A percentile compares a stretch with the other conserved stretches of the same genome.
These are phyloP conservation scores for Tetrahymena malaccensis DNA, from an alignment of 73 alveolate species.

Conservation along the genomic window DNA sequence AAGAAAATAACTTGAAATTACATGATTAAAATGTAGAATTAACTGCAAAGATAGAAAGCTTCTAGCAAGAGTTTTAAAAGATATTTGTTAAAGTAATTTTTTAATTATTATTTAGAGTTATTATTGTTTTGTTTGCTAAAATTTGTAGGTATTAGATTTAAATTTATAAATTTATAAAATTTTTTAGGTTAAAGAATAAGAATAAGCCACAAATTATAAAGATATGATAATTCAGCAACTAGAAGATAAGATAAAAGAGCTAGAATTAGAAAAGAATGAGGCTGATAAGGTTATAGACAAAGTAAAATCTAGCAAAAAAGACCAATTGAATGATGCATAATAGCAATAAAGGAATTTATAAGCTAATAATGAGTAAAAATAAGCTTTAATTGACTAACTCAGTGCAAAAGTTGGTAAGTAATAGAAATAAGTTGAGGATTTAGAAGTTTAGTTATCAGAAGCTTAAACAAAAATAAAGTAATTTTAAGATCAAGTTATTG, in stretches of 20 bases:
- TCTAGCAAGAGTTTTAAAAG: not conserved
- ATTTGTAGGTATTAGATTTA: not conserved
- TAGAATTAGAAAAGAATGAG: not conserved
- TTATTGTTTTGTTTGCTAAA: not conserved
- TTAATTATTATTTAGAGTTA: too few species aligned
- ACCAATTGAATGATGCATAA: not conserved
- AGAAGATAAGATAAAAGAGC: not conserved
- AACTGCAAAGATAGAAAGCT: not conserved
- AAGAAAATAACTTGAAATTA: not conserved
- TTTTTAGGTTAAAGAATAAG: not conserved
- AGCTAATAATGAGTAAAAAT: not conserved
- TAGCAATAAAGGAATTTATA: not conserved
- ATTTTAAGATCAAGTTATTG: not conserved
- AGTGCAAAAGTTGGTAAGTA: not conserved
- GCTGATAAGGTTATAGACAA: not conserved
- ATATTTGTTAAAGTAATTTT: not conserved
- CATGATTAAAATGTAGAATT: not conserved
- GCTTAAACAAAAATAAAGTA: not conserved
- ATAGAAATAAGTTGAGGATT: not conserved
- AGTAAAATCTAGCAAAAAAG: not conserved
- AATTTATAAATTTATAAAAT: not conserved
- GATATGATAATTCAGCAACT: not conserved
- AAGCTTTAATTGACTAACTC: not conserved
- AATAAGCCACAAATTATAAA: not conserved
- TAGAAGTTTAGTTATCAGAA: not conserved